Base-by-base conservation (phyloP, 2,329 filamentous ascomycete species). In the Phyllachora maydis region DNA sequence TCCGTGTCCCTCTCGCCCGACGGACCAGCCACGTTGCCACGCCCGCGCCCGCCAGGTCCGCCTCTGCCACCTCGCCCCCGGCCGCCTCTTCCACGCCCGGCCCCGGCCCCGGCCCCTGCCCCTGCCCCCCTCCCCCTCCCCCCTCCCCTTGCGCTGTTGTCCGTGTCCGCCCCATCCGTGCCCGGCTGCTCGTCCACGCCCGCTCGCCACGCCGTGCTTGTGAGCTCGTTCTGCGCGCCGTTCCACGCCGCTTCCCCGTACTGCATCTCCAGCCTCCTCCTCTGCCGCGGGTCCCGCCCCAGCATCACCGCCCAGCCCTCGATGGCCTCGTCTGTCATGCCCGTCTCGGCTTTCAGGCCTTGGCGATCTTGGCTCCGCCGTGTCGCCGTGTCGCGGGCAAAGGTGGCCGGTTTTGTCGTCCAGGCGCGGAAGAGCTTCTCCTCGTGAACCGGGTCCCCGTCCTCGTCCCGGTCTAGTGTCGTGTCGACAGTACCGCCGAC, bases 271-370 rank as follows among this genome's bases (percentile, higher is more conserved):
- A 95, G 49, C 26, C 64, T 59, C 27, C 65, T 63, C 42, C 73
- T 53, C 29, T 72, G 62, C 36, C 65, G 63, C 1, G 76, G 62
- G 35, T 85, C 74, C 16, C 83, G 63, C 8, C 56, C 52, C 6
- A 93, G 49, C 78, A 95, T 91, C 23, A 92, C 52, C 0, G 65
- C 79, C 83, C 85, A 98, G 4, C 88, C 88, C 46, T 95, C 88
- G 16, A 98, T 74, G 3, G 75, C 71, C 46, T 95, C 85, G 35
- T 95, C 83, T 1, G 81, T 82, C 79, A 93, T 79, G 4, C 73
- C 73, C 1, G 79, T 91, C 29, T 82, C 70, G 12, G 62, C 59
- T 34, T 71, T 75, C 23, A 98, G 43, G 16, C 61, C 62, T 5
- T 45, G 47, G 18, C 88, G 60, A 2, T 60, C 51, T 12, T 59